Evolutionary conservation across 1,139 yeast genomes (phyloP), one percentile per base, ranked within the genome.

Genomic region (Saccharomyces hybrid): DNA sequence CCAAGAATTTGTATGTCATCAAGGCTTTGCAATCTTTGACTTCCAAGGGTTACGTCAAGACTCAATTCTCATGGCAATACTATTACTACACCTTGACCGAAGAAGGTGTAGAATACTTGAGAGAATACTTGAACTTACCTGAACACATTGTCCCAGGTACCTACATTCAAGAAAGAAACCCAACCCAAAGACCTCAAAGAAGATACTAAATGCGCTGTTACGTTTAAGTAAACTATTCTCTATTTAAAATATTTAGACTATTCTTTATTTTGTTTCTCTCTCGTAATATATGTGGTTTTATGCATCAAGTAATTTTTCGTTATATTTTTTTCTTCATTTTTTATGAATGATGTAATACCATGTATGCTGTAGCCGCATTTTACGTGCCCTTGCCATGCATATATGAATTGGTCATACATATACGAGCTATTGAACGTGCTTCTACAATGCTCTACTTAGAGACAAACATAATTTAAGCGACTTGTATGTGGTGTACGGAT

Each of bases 31-130:
- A 93, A 84, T 91, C 98, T 65, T 88, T 93, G 79, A 90, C 96
- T 76, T 93, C 99, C 69, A 90, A 86, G 82, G 99, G 99, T 78
- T 93, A 75, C 85, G 98, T 93, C 80, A 90, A 91, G 88, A 93
- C 99, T 73, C 98, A 91, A 81, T 93, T 93, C 87, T 93, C 99
- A 73, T 93, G 99, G 99, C 97, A 91, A 87, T 89, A 89, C 86
- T 95, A 93, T 83, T 95, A 93, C 96, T 95, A 95, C 95, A 90
- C 99, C 83, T 88, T 95, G 78, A 93, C 98, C 76, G 98, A 95
- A 77, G 96, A 88, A 80, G 99, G 99, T 85, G 95, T 95, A 67
- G 96, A 90, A 76, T 93, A 82, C 88, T 88, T 93, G 77, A 88
- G 98, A 82, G 89, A 88, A 76, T 95, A 91, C 88, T 87, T 93